phyloP scores from a whole-genome alignment of 202 grass and related monocot genomes.

The Schoenoplectus triqueter region DNA sequence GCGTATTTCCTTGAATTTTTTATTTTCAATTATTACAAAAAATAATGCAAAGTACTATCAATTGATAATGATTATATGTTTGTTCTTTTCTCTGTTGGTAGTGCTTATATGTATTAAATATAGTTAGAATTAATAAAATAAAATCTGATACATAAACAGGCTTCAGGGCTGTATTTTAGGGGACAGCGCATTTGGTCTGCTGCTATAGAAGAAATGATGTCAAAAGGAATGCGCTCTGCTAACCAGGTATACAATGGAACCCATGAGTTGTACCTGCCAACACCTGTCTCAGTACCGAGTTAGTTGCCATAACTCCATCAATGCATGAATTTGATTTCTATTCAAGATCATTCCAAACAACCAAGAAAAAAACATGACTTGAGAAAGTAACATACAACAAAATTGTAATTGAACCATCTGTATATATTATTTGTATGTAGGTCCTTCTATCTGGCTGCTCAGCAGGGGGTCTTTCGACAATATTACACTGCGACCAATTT shows the following conservation, averaged over 20 bases:
- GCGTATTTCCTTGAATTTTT: background rate
- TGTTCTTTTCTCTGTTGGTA: background rate
- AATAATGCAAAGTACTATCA: background rate
- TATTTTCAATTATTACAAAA: background rate
- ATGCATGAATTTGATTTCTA: background rate
- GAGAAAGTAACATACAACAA: background rate
- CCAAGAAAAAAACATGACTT: background rate
- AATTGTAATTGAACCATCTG: background rate
- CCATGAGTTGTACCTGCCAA: background rate
- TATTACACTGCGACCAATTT: conserved; percentile 90
- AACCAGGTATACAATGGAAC: conserved; percentile 40
- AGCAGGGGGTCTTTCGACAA: conserved; percentile 66
- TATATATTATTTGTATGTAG: conserved; percentile 33
- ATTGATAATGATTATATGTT: background rate
- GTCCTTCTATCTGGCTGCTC: conserved; percentile 79
- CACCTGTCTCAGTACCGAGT: background rate
- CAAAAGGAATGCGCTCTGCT: conserved; percentile 64
- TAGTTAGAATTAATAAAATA: conserved; percentile 9
- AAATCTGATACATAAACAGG: conserved; percentile 28
- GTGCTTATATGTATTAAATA: background rate
- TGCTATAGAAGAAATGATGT: conserved; percentile 66
- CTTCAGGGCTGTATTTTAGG: conserved; percentile 57
- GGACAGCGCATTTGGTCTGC: conserved; percentile 82
- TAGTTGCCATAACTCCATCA: background rate
- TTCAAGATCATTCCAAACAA: background rate